Evolutionary conservation across 2,329 filamentous ascomycete genomes (phyloP).

Genomic region (Malbranchea cinnamomea): DNA sequence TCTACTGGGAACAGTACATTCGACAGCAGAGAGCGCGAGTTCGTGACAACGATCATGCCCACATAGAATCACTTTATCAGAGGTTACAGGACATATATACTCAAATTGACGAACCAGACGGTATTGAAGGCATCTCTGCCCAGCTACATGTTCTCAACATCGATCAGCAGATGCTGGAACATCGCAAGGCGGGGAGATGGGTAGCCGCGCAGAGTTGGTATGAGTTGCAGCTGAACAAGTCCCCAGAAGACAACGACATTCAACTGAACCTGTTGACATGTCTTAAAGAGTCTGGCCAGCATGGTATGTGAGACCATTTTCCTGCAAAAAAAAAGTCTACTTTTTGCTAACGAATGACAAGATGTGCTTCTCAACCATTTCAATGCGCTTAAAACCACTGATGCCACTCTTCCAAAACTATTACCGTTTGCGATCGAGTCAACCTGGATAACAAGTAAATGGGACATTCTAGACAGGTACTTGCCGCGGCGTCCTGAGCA

Average conservation of each 20-base stretch:
- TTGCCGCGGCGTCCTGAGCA: slow-evolving; percentile 26
- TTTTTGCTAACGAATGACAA: slow-evolving; percentile 20
- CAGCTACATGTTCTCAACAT: slow-evolving; percentile 77
- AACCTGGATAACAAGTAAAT: slow-evolving; percentile 76
- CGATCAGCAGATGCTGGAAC: slow-evolving; percentile 82
- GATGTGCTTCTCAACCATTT: slow-evolving; percentile 78
- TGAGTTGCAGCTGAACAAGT: slow-evolving; percentile 70
- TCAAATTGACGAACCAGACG: slow-evolving; percentile 94
- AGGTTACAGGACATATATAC: slow-evolving; percentile 87
- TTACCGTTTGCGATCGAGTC: slow-evolving; percentile 81
- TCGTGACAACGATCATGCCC: slow-evolving; percentile 36
- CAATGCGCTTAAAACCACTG: slow-evolving; percentile 50
- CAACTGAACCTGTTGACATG: slow-evolving; percentile 77
- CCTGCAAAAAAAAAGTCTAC: too few relatives aligned
- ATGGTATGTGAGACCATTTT: slow-evolving; percentile 43
- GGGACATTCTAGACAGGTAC: slow-evolving; percentile 59
- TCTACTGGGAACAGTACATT: slow-evolving; percentile 88
- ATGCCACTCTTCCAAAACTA: slow-evolving; percentile 43
- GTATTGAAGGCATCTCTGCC: slow-evolving; percentile 83
- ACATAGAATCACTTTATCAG: slow-evolving; percentile 50
- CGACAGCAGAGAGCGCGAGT: slow-evolving; percentile 36
- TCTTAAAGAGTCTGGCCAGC: slow-evolving; percentile 86
- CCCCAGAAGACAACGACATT: slow-evolving; percentile 59
- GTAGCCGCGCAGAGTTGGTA: slow-evolving; percentile 95
- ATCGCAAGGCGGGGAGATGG: slow-evolving; percentile 87